phyloP scores from a whole-genome alignment of 148 eudicot genomes.

The Rheum nobile region DNA sequence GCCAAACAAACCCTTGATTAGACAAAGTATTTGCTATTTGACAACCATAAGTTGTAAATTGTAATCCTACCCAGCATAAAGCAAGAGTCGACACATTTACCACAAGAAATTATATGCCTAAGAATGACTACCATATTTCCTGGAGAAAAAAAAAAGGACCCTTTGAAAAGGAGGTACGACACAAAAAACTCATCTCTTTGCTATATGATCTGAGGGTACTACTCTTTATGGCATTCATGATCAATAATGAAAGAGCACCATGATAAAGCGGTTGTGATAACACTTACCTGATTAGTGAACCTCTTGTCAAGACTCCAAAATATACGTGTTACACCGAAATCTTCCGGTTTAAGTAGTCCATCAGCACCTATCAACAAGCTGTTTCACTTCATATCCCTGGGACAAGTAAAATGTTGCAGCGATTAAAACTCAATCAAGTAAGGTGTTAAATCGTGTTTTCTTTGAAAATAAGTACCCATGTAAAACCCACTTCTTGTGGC shows the following conservation, averaged over 20 bases:
- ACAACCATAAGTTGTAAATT: too few relatives aligned
- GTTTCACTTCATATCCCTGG: constrained; percentile 98
- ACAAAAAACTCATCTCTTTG: neutral
- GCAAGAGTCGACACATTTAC: neutral
- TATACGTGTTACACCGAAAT: constrained; percentile 93
- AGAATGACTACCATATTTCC: too few relatives aligned
- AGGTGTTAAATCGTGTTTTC: constrained; percentile 1
- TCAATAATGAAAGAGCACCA: neutral
- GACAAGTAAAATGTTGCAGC: constrained; percentile 6
- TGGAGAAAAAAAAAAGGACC: too few relatives aligned
- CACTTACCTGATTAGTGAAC: constrained; percentile 90
- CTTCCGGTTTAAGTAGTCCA: constrained; percentile 88
- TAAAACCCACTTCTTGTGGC: constrained; percentile 96
- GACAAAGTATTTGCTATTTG: too few relatives aligned
- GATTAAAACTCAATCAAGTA: constrained; percentile 13
- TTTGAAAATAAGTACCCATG: constrained; percentile 45
- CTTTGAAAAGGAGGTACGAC: neutral
- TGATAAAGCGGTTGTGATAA: neutral
- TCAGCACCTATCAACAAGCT: constrained; percentile 73
- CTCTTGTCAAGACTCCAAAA: constrained; percentile 93
- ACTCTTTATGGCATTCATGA: too few relatives aligned
- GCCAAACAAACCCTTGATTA: too few relatives aligned
- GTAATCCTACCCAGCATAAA: neutral
- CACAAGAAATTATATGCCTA: neutral
- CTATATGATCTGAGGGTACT: neutral